Evolutionary conservation across 345 rosid species (phyloP), one percentile per base, ranked within the genome.

Genomic region (Streptanthus diversifolius): DNA sequence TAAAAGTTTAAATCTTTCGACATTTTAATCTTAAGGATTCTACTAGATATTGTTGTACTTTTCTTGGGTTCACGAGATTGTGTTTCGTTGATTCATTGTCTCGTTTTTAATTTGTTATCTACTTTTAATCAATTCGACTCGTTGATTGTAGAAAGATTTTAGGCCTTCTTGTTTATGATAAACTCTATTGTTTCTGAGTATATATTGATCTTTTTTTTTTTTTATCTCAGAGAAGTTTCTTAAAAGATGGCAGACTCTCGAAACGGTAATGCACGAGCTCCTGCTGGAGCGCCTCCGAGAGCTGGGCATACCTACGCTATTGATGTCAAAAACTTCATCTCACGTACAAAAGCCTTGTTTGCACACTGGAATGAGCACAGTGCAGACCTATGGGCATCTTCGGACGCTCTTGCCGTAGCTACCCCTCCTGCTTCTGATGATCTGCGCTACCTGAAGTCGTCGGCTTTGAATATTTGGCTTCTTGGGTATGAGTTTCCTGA

Each of bases 401-500:
- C 90, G 7, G 88, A 81, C 59, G 96, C 77, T 40, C 79, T 93
- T 54, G 79, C 91, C 0, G 69, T 93, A 69, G 91, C 97, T 65
- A 87, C 98, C 0, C 95, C 97, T 40, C 93, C 92, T 9, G 81
- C 87, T 63, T 89, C 96, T 2, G 95, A 91, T 36, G 97, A 93
- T 70, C 68, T 93, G 66, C 88, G 96, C 2, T 93, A 91, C 63
- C 76, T 91, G 57, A 91, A 93, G 61, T 93, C 98, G 0, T 93
- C 97, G 0, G 97, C 98, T 8, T 53, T 93, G 70, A 91, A 87
- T 66, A 81, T 91, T 39, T 93, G 98, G 97, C 84, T 93, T 78
- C 76, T 93, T 27, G 97, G 97, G 29, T 93, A 89, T 43, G 98
- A 91, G 85, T 93, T 93, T 68, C 98, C 97, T 0, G 97, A 91